Evolutionary conservation across 768 basidiomycete genomes (phyloP), one percentile per base, ranked within the genome.

Genomic region (Roridomyces roridus): DNA sequence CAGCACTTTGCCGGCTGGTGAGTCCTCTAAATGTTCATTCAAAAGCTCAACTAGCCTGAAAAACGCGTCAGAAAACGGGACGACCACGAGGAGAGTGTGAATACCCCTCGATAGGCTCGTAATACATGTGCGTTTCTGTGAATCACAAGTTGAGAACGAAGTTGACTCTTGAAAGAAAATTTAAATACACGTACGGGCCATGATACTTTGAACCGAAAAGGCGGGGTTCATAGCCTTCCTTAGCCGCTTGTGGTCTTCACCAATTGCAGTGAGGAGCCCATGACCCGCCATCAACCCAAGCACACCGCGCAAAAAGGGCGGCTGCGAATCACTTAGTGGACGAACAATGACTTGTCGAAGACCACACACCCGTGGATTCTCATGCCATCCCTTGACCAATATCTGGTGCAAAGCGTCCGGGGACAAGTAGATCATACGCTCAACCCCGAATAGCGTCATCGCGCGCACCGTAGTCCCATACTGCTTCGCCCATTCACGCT

Each of bases 191-290:
- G 55, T 47, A 75, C 76, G 76, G 28, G 73, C 68, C 66, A 73
- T 74, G 28, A 79, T 68, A 54, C 71, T 81, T 2, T 74, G 68
- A 23, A 82, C 70, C 0, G 80, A 80, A 60, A 84, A 82, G 0
- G 82, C 82, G 1, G 82, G 80, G 49, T 80, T 82, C 78, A 84
- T 81, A 0, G 72, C 72, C 59, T 75, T 80, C 28, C 79, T 76
- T 78, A 83, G 80, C 46, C 73, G 74, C 57, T 74, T 80, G 60
- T 82, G 81, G 28, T 78, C 78, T 31, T 77, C 71, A 6, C 82
- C 80, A 1, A 79, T 82, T 14, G 78, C 76, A 0, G 81, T 81
- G 40, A 82, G 64, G 1, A 82, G 67, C 1, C 81, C 81, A 63
- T 78, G 73, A 0, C 80, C 80, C 12, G 78, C 72, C 3, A 77